These are phyloP conservation scores for Lepiota brunneoincarnata DNA, from an alignment of 768 basidiomycete genomes.

Conservation along the genomic window DNA sequence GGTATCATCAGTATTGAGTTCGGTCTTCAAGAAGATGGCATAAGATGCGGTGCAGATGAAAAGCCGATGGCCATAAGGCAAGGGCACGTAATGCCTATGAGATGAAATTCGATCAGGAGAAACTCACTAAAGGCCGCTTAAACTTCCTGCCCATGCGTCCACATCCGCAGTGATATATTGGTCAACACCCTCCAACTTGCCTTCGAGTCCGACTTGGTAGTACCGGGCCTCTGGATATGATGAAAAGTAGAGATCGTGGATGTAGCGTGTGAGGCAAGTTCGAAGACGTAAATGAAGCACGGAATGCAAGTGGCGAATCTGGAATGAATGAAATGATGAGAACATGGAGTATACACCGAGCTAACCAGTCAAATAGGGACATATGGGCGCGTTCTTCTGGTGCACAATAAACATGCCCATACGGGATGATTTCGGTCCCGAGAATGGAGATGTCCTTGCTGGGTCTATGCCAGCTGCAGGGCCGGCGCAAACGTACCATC, in stretches of 20 bases:
- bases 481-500: conserved; percentile 54
- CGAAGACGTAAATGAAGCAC: conserved; percentile 81
- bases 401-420: not conserved
- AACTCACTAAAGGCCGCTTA: conserved; percentile 84
- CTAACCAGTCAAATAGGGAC: not conserved
- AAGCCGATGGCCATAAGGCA: too few relatives aligned
- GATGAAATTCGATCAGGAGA: not conserved
- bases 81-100: not conserved
- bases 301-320: conserved; percentile 89
- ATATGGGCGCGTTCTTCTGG: not conserved
- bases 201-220: conserved; percentile 36
- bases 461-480: not conserved
- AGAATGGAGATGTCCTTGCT: not conserved
- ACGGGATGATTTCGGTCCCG: not conserved
- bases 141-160: conserved; percentile 81
- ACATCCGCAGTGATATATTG: conserved; percentile 95
- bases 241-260: conserved; percentile 89
- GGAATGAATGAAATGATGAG: not conserved
- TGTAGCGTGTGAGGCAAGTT: conserved; percentile 86
- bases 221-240: conserved; percentile 70
- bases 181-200: conserved; percentile 69
- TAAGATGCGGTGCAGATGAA: too few relatives aligned
- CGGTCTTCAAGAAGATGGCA: too few relatives aligned
- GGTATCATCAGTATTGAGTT: too few relatives aligned
- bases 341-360: not conserved